A percentile compares a stretch with the other conserved stretches of the same genome.
phyloP scores from a whole-genome alignment of 257 asterid species.

The Capsicum baccatum region DNA sequence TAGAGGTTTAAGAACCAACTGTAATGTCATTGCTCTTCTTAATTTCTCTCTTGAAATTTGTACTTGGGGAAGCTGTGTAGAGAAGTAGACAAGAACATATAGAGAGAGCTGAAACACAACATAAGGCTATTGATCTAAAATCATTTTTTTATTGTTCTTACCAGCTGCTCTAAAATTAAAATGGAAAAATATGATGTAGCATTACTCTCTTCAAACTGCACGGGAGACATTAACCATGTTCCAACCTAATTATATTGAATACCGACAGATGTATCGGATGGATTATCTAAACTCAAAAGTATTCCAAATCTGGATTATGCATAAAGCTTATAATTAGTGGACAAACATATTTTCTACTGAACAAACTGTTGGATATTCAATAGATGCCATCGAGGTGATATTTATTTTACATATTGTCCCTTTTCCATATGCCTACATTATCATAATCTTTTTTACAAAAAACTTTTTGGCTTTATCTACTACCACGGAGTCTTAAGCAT shows the following conservation, averaged over 20 bases:
- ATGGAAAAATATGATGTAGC: constrained; percentile 60
- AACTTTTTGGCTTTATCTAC: no score
- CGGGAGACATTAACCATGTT: constrained; percentile 41
- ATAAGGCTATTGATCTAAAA: not conserved
- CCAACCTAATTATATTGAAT: constrained; percentile 38
- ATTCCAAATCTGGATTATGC: not conserved
- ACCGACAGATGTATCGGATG: not conserved
- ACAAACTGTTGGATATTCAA: constrained; percentile 79
- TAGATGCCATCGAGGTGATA: constrained; percentile 39
- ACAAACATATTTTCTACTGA: constrained; percentile 41
- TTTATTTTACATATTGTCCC: constrained; percentile 31
- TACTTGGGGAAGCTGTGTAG: no score
- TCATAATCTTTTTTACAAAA: no score
- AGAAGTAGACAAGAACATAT: not conserved
- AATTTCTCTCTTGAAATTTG: no score
- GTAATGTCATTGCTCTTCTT: constrained; percentile 19
- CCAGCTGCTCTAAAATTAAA: constrained; percentile 46
- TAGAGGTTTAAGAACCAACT: constrained; percentile 33
- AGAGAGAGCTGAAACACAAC: not conserved
- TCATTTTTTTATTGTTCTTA: constrained; percentile 5
- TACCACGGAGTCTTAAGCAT: no score
- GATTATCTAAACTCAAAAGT: not conserved
- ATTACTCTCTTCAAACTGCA: constrained; percentile 42
- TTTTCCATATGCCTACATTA: no score
- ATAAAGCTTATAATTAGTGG: constrained; percentile 38